Conservation (phyloP, 2,329 filamentous ascomycete species). For the Nigrospora osmanthi region DNA sequence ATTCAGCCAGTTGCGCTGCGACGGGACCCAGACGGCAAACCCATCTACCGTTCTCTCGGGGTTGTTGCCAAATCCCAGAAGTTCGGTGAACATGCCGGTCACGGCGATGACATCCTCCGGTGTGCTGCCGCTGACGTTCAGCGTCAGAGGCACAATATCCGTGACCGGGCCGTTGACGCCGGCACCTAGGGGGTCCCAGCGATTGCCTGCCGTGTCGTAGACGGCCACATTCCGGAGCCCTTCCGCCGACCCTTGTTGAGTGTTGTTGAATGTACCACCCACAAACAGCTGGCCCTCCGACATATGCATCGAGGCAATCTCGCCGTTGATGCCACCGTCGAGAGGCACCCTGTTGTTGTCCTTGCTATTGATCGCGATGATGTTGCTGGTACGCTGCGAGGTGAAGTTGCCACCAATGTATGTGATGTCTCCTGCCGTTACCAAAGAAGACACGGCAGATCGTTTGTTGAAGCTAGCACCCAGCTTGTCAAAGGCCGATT, state of each 20-base stretch:
- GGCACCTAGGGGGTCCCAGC: conserved; percentile 74
- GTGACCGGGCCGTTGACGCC: conserved; percentile 77
- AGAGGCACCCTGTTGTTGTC: conserved; percentile 53
- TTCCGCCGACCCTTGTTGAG: conserved; percentile 49
- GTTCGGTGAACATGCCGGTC: conserved; percentile 69
- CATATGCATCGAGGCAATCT: conserved; percentile 64
- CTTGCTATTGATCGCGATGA: conserved; percentile 64
- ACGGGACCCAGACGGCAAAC: conserved; percentile 89
- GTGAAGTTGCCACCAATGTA: conserved; percentile 85
- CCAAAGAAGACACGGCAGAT: conserved; percentile 65
- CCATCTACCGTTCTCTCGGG: conserved; percentile 56
- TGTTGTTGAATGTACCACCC: conserved; percentile 78
- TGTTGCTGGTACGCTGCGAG: conserved; percentile 59
- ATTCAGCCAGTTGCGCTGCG: conserved; percentile 77
- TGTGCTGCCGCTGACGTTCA: conserved; percentile 66
- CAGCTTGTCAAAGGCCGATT: conserved; percentile 69
- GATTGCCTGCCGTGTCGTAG: conserved; percentile 60
- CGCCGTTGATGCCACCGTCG: conserved; percentile 70
- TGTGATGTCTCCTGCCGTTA: conserved; percentile 52
- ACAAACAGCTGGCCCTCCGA: conserved; percentile 65
- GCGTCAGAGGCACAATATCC: conserved; percentile 64
- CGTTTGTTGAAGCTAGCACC: conserved; percentile 59
- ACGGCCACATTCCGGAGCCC: conserved; percentile 69
- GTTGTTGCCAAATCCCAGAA: conserved; percentile 61
- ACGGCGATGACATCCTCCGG: conserved; percentile 71